Conservation (phyloP, 2,329 filamentous ascomycete species). For the Aspergillus carbonarius region DNA sequence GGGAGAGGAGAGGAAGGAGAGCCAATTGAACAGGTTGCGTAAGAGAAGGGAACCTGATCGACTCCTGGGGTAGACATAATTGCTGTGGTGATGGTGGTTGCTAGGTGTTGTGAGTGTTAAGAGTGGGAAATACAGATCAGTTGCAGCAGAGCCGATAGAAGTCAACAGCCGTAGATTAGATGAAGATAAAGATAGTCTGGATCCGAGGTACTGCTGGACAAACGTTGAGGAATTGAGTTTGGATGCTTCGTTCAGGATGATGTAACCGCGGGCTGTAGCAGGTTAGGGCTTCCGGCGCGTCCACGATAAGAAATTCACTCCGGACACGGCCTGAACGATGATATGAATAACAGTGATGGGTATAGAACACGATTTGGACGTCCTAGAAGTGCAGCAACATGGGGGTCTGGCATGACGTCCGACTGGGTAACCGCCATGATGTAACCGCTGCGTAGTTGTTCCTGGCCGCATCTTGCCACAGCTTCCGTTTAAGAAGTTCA, state of each 20-base stretch:
- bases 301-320: neutral
- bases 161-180: too few species aligned
- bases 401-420: neutral
- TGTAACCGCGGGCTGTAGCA: neutral
- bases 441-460: conserved; percentile 8
- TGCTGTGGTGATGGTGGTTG: neutral
- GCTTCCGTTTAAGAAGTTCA: neutral
- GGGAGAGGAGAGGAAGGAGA: conserved; percentile 36
- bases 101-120: neutral
- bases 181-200: neutral
- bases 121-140: too few species aligned
- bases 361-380: neutral
- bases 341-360: neutral
- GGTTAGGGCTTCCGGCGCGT: neutral
- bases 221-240: neutral
- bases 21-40: conserved; percentile 46
- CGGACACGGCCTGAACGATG: too few species aligned
- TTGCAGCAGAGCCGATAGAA: too few species aligned
- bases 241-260: neutral
- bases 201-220: neutral
- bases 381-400: neutral
- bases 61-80: neutral
- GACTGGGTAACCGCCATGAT: conserved; percentile 8
- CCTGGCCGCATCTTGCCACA: neutral
- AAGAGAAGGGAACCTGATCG: conserved; percentile 36